Evolutionary conservation across 345 rosid species (phyloP).

Genomic region (Rubroshorea leprosula): DNA sequence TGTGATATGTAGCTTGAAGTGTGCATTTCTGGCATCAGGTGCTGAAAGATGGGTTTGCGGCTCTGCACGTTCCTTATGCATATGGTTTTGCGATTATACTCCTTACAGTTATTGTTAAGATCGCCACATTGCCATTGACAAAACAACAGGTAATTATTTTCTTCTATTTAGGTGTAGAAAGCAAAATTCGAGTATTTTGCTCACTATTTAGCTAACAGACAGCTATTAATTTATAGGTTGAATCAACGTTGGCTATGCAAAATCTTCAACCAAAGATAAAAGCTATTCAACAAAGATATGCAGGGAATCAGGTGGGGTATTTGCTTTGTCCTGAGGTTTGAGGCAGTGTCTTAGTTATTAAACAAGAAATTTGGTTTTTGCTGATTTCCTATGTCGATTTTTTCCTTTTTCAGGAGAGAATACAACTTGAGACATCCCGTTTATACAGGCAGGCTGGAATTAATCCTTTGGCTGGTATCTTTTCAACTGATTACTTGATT

Average conservation of each 20-base stretch:
- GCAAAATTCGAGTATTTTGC: constrained; percentile 1
- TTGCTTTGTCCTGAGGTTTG: constrained; percentile 1
- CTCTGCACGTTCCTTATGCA: constrained; percentile 78
- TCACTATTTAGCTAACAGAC: neutral
- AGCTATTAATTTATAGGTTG: constrained; percentile 47
- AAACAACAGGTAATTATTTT: constrained; percentile 64
- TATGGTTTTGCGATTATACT: constrained; percentile 92
- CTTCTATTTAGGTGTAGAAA: neutral
- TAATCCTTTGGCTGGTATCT: constrained; percentile 90
- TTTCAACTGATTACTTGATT: neutral
- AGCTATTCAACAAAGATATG: constrained; percentile 98
- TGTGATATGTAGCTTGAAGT: neutral
- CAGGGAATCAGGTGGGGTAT: constrained; percentile 76
- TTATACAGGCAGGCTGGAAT: constrained; percentile 92
- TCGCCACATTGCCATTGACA: constrained; percentile 77
- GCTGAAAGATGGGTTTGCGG: constrained; percentile 74
- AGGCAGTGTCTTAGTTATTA: neutral
- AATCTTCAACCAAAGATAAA: constrained; percentile 94
- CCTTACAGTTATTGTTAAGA: constrained; percentile 78
- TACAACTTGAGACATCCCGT: constrained; percentile 93
- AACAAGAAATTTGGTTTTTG: neutral
- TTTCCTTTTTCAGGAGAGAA: constrained; percentile 61
- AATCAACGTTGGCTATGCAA: constrained; percentile 96
- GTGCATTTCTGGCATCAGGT: constrained; percentile 35
- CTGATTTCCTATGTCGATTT: constrained; percentile 7